Base-by-base conservation (phyloP, 148 eudicot species). In the Rhododendron ferrugineum region DNA sequence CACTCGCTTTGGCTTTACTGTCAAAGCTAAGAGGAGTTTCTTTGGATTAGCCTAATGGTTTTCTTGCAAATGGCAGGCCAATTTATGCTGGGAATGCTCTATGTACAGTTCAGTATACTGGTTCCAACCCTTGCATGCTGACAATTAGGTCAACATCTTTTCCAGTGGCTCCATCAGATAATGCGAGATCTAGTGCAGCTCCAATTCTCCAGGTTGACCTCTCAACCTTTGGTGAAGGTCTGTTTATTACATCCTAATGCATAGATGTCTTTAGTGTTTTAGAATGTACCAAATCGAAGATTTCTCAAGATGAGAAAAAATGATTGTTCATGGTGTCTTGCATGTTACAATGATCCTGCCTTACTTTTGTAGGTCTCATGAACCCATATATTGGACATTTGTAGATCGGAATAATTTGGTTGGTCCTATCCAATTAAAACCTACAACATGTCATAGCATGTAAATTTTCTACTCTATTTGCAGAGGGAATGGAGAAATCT, bases 11-110 rank as follows among this genome's bases (percentile, higher is more conserved):
- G 50, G 37, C 5, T n/a, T 20, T 32, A 18, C 58, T 83, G 23
- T 83, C 22, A 46, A 50, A 46, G 23, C 44, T 13, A 72, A 73
- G 85, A 32, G 85, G 80, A 50, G 47, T 32, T 73, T 74, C 56
- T 15, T 46, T 58, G 34, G 37, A 80, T 81, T 26, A 66, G 44
- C 70, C 42, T 36, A 74, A 52, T n/a, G 15, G 52, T 32, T 82
- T 36, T 82, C 72, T 84, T 86, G 81, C 58, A 30, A 87, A 42
- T 91, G 82, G 50, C 93, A 96, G 99, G 93, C 99, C 99, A 85
- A 92, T 96, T 47, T 96, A 95, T 93, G 99, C 99, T 75, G 99
- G 99, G 74, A 96, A 96, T 91, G 99, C 99, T 88, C 96, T 96
- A 76, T 92, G 93, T 87, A 90, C 97, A 34, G 94, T 96, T 64